phyloP scores from a whole-genome alignment of 2,329 filamentous ascomycete genomes.

The Penicillium sp. region DNA sequence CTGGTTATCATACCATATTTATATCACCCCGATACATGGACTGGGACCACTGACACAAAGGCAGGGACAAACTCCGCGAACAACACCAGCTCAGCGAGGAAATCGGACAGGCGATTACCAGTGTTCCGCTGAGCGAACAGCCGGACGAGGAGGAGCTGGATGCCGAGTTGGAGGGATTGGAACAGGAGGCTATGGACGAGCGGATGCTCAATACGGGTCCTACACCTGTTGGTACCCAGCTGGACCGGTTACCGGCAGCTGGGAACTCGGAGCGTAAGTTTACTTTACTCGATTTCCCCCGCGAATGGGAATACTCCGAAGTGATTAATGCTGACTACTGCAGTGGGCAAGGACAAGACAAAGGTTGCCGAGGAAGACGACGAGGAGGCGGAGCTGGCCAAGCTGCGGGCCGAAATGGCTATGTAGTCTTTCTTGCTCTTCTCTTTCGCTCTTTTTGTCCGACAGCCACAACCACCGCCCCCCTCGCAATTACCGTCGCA shows the following conservation, averaged over 20 bases:
- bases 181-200: conserved; percentile 91
- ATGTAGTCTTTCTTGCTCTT: conserved; percentile 62
- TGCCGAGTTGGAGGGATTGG: conserved; percentile 79
- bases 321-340: conserved; percentile 13
- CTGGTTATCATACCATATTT: neutral
- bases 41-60: conserved; percentile 12
- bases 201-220: conserved; percentile 89
- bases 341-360: conserved; percentile 51
- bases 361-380: conserved; percentile 76
- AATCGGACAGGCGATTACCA: conserved; percentile 84
- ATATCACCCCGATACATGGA: neutral
- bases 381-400: conserved; percentile 92
- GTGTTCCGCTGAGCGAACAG: conserved; percentile 66
- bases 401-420: conserved; percentile 95
- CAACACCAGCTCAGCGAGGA: conserved; percentile 93
- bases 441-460: conserved; percentile 2
- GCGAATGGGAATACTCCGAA: conserved; percentile 1
- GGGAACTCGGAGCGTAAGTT: conserved; percentile 76
- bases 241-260: conserved; percentile 76
- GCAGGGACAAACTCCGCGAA: conserved; percentile 85
- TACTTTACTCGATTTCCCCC: neutral
- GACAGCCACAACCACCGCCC: neutral
- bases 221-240: conserved; percentile 78
- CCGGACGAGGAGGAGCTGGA: conserved; percentile 88
- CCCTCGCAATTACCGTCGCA: conserved; percentile 3